Evolutionary conservation across 768 basidiomycete species (phyloP), one percentile per base, ranked within the genome.

Genomic region (Nevesoporus exiguus): DNA sequence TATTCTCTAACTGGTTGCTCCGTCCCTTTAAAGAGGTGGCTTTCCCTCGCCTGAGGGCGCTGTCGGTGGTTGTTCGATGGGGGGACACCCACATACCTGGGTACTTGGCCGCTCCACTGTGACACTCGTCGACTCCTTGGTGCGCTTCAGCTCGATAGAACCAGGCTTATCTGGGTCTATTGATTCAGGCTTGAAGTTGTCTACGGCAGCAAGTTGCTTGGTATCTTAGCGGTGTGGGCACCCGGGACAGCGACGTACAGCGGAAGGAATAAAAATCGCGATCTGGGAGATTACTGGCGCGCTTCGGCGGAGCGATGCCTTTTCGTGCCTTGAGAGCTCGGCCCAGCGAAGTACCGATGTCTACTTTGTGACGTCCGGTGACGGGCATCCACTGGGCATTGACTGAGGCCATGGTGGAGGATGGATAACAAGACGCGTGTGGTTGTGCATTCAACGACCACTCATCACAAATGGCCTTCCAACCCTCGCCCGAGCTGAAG

Each of bases 261-360:
- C 86, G 78, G 62, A 91, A 81, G n/a, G 86, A 82, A 66, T 85
- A 88, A 69, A 88, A 88, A 59, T 88, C 85, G 49, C 80, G 77
- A 64, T 83, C 82, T 25, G 84, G 82, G 51, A 82, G 71, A 52
- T 76, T 76, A 9, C 49, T 64, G 34, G 61, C 66, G 19, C 67
- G 76, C 68, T 67, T 78, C 71, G 56, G 71, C 43, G 61, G 74
- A 7, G 77, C 70, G 1, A 74, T 72, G 24, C 81, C 81, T 62
- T 82, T 84, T 62, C 88, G 82, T 10, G 85, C 82, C 66, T 83
- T 88, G 64, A 91, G 77, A 4, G 84, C 80, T 52, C 81, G 77
- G n/a, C 71, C 71, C 43, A 90, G 76, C 1, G 88, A 86, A 0
- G 75, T 62, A 21, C 88, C 88, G 50, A 89, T 76, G 47, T 69